Base-by-base conservation (phyloP, 2,329 filamentous ascomycete genomes). In the Exutisphaerella laricina region DNA sequence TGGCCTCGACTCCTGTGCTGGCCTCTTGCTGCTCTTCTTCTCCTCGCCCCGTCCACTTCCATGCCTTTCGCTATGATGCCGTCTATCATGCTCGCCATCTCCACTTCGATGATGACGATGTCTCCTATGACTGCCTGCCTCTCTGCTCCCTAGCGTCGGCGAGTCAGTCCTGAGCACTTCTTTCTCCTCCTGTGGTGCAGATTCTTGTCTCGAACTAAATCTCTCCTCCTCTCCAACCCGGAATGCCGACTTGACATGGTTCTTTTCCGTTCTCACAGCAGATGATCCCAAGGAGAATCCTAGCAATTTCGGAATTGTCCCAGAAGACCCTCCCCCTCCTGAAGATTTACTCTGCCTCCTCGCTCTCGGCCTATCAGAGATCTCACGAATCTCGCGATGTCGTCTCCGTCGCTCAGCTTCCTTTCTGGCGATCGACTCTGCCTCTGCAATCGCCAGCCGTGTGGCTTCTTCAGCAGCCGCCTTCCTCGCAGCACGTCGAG, bases 401-500 rank as follows among this genome's bases (percentile, higher is more conserved):
- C 36, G 25, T 32, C 36, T 39, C n/a, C 40, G 25, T 13, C 18
- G 6, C 18, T 35, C 32, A 8, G 30, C 40, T 33, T 40, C 45
- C 16, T 46, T 32, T 16, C 32, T 13, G 13, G 18, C 40, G 10
- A 37, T 31, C 5, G 25, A 30, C 22, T 39, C 33, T 2, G 17
- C 29, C 29, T 25, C 34, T 29, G 52, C 48, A 22, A 38, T 46
- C 1, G 48, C 50, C 16, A 58, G 16, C 21, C 48, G 34, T 5
- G 45, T 44, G 9, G 49, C 43, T 32, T 58, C 54, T 23, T 53
- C 51, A 4, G 53, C 54, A 2, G 53, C 56, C 9, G 54, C 56
- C 41, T 56, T 56, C 16, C 56, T 38, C 9, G 53, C 53, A 6
- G 51, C 54, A 7, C 54, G 48, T 4, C 47, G 43, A 7, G 51